Evolutionary conservation across 331 rosid species (phyloP).

Genomic region (Dryas integrifolia): DNA sequence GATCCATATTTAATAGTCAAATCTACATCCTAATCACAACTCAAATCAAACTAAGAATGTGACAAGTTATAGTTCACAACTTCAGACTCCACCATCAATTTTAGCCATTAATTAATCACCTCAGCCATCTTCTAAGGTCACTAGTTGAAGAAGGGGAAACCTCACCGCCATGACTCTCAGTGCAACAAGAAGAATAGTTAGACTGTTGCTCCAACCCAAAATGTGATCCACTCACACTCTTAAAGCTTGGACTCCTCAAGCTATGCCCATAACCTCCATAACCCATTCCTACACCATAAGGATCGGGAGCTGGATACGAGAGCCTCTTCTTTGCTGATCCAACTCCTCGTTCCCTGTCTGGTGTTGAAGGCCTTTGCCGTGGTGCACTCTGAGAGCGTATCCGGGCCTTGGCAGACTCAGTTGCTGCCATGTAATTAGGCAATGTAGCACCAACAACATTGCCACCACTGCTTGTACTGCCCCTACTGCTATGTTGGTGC

Average conservation of each 20-base stretch:
- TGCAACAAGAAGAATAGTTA: conserved; percentile 86
- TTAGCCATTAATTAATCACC: conserved; percentile 42
- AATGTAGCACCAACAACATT: conserved; percentile 31
- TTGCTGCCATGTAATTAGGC: conserved; percentile 98
- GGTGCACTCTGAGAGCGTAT: conserved; percentile 92
- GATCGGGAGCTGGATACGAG: conserved; percentile 77
- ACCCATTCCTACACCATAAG: conserved; percentile 44
- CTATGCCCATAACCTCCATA: conserved; percentile 64
- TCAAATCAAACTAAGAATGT: conserved; percentile 18
- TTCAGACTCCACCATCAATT: conserved; percentile 20
- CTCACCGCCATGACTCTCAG: conserved; percentile 85
- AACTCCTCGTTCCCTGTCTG: conserved; percentile 70
- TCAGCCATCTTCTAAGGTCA: conserved; percentile 83
- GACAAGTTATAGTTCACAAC: conserved; percentile 24
- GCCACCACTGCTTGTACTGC: conserved; percentile 45
- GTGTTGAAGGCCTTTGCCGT: conserved; percentile 81
- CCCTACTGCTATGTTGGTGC: conserved; percentile 46
- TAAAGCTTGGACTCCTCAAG: conserved; percentile 90
- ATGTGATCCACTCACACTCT: conserved; percentile 64
- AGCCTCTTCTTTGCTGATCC: conserved; percentile 86
- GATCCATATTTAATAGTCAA: conserved; percentile 25
- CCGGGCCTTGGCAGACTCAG: conserved; percentile 93
- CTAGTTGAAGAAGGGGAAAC: conserved; percentile 87
- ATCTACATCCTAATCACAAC: conserved; percentile 16
- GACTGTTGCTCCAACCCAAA: conserved; percentile 80